These are phyloP conservation scores for Lycium barbarum DNA, from an alignment of 257 asterid species.

Conservation along the genomic window DNA sequence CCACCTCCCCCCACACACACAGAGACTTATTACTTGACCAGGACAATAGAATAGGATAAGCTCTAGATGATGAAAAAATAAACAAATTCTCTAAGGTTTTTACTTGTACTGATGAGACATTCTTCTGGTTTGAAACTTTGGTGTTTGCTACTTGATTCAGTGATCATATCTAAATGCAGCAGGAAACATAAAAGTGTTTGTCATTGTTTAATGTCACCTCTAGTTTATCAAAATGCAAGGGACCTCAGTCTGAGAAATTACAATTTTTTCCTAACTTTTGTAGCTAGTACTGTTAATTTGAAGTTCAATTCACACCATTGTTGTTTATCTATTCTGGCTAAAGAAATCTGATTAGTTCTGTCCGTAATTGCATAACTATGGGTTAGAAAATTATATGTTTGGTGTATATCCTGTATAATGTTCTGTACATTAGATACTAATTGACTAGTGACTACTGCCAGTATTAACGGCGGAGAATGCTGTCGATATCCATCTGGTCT, in stretches of 20 bases:
- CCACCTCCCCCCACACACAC: neutral
- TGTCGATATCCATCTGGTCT: conserved; percentile 17
- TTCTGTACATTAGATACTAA: neutral
- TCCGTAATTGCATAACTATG: neutral
- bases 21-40: neutral
- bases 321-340: neutral
- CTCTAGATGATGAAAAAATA: neutral
- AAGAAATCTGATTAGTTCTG: conserved; percentile 14
- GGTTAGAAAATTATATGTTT: neutral
- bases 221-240: conserved; percentile 18
- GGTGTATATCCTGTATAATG: neutral
- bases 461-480: neutral
- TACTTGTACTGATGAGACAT: neutral
- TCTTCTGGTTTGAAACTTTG: conserved; percentile 18
- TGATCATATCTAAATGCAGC: neutral
- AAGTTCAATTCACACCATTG: conserved; percentile 11
- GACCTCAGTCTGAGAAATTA: neutral
- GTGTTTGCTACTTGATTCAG: neutral
- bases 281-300: conserved; percentile 1
- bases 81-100: neutral
- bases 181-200: neutral
- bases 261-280: neutral
- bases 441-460: neutral
- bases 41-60: neutral
- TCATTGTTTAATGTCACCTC: conserved; percentile 3